Conservation (phyloP, 352 stramenopile genomes). For the Plasmopara halstedii region DNA sequence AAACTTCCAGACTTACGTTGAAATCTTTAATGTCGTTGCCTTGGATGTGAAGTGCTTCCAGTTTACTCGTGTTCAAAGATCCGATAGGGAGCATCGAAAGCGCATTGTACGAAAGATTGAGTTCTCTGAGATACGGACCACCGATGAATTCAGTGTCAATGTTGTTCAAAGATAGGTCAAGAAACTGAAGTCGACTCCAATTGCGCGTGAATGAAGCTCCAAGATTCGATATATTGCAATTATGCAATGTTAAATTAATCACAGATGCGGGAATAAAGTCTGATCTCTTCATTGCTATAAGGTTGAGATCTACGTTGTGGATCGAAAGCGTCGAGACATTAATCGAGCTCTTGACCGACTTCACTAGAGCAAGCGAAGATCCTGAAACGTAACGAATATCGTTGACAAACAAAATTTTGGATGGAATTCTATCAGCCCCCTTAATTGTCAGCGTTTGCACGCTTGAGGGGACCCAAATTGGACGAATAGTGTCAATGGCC, state of each 20-base stretch:
- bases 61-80: slow-evolving; percentile 17
- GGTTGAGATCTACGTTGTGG: slow-evolving; percentile 26
- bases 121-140: slow-evolving; percentile 11
- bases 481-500: slow-evolving; percentile 19
- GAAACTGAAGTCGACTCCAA: slow-evolving; percentile 19
- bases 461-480: slow-evolving; percentile 25
- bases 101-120: slow-evolving; percentile 36
- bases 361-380: slow-evolving; percentile 4
- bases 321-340: slow-evolving; percentile 26
- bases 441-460: slow-evolving; percentile 22
- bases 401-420: slow-evolving; percentile 16
- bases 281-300: slow-evolving; percentile 12
- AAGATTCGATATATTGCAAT: slow-evolving; percentile 40
- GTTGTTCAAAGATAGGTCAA: slow-evolving; percentile 36
- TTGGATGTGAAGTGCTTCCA: slow-evolving; percentile 28
- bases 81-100: slow-evolving; percentile 11
- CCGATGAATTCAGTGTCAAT: slow-evolving; percentile 23
- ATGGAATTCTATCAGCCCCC: slow-evolving; percentile 6
- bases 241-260: slow-evolving; percentile 31
- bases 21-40: slow-evolving; percentile 30
- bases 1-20: slow-evolving; percentile 27
- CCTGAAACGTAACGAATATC: slow-evolving; percentile 13
- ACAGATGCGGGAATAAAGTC: slow-evolving; percentile 27
- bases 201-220: slow-evolving; percentile 21
- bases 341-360: slow-evolving; percentile 21